phyloP scores from a whole-genome alignment of 2,329 filamentous ascomycete genomes.

The Alternaria triticimaculans region DNA sequence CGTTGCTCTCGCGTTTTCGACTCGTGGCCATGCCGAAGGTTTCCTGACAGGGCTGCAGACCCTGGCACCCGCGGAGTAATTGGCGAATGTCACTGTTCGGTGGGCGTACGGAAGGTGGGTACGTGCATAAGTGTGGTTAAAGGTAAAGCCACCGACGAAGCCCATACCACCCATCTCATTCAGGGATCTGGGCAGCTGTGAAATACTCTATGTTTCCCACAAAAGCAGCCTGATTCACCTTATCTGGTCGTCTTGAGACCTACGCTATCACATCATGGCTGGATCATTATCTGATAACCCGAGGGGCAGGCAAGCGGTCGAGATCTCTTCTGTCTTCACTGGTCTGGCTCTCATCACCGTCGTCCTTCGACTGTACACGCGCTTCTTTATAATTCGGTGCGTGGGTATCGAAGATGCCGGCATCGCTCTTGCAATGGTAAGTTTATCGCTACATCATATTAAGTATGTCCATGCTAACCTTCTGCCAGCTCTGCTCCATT shows the following conservation, averaged over 20 bases:
- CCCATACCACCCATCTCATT: slow-evolving; percentile 1
- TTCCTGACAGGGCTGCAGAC: slow-evolving; percentile 3
- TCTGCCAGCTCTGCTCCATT: slow-evolving; percentile 26
- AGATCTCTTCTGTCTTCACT: slow-evolving; percentile 35
- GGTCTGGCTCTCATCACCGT: slow-evolving; percentile 31
- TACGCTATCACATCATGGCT: slow-evolving; percentile 8
- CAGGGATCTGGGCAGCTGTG: background rate
- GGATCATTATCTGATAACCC: slow-evolving; percentile 20
- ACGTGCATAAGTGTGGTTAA: slow-evolving; percentile 6
- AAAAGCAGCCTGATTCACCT: background rate
- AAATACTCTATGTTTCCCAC: slow-evolving; percentile 10
- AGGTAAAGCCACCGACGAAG: slow-evolving; percentile 1
- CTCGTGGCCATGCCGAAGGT: slow-evolving; percentile 8
- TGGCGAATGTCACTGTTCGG: slow-evolving; percentile 5
- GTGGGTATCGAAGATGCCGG: slow-evolving; percentile 39
- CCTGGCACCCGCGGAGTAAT: slow-evolving; percentile 1
- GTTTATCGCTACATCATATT: background rate
- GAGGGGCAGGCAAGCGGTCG: slow-evolving; percentile 31
- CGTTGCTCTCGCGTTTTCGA: background rate
- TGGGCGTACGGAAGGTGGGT: slow-evolving; percentile 7
- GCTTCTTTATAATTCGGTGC: slow-evolving; percentile 37
- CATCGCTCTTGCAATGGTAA: slow-evolving; percentile 37
- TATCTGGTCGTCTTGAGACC: background rate
- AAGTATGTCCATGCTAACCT: background rate
- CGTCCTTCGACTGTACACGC: slow-evolving; percentile 38